phyloP scores from a whole-genome alignment of 768 basidiomycete species.

The Crepidotus variabilis region DNA sequence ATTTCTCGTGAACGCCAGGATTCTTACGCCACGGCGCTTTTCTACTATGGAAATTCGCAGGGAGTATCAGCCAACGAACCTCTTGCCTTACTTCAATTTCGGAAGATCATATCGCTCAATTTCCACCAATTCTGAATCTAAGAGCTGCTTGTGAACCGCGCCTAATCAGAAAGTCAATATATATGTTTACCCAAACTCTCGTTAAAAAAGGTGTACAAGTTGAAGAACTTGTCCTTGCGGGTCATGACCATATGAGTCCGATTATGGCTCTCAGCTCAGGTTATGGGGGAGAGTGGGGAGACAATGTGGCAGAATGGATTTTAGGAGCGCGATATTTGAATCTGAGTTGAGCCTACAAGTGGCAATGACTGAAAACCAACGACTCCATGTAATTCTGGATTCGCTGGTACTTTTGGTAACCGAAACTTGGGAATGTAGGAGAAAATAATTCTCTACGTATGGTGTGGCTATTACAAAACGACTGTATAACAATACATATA shows the following conservation, averaged over 20 bases:
- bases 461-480: constrained; percentile 15
- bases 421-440: too few species aligned
- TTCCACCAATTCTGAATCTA: constrained; percentile 18
- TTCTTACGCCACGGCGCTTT: constrained; percentile 12
- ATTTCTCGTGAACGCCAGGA: constrained; percentile 5
- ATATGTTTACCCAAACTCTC: constrained; percentile 12
- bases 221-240: constrained; percentile 16
- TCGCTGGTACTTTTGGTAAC: too few species aligned
- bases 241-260: constrained; percentile 24
- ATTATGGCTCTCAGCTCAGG: constrained; percentile 19
- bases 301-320: constrained; percentile 17
- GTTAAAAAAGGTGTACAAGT: constrained; percentile 14
- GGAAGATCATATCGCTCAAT: constrained; percentile 1
- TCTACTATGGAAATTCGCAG: constrained; percentile 20
- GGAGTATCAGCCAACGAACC: constrained; percentile 13
- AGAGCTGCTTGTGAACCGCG: constrained; percentile 21
- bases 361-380: too few species aligned
- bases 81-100: constrained; percentile 13
- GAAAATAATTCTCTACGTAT: too few species aligned
- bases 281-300: constrained; percentile 21
- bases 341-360: background rate
- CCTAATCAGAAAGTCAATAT: constrained; percentile 11
- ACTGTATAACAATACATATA: constrained; percentile 31
- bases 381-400: too few species aligned
- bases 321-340: constrained; percentile 1